These are phyloP conservation scores for Cercospora beticola DNA, from an alignment of 2,329 filamentous ascomycete species.

Conservation along the genomic window DNA sequence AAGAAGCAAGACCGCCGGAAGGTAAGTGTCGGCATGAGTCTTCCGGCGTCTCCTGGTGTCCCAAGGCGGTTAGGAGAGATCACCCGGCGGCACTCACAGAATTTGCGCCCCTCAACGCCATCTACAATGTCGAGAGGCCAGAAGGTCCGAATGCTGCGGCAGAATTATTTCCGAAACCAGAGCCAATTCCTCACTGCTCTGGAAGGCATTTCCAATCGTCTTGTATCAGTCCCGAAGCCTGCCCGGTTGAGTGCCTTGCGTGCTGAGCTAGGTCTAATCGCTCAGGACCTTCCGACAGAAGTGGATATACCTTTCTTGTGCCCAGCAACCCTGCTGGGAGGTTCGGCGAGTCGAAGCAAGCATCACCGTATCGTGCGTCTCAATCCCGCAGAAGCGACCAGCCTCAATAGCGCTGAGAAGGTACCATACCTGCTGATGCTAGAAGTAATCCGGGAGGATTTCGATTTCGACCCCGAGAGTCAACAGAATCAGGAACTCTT, in stretches of 20 bases:
- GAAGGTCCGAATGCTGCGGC: slow-evolving; percentile 69
- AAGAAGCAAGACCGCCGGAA: slow-evolving; percentile 24
- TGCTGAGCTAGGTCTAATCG: slow-evolving; percentile 77
- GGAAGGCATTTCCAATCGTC: slow-evolving; percentile 80
- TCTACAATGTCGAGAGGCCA: slow-evolving; percentile 64
- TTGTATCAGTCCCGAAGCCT: slow-evolving; percentile 78
- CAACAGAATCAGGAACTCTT: slow-evolving; percentile 68
- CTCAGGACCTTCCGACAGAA: slow-evolving; percentile 77
- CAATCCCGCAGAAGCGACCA: slow-evolving; percentile 80
- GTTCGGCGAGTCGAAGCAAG: slow-evolving; percentile 69
- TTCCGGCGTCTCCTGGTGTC: slow-evolving; percentile 43
- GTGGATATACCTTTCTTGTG: slow-evolving; percentile 82
- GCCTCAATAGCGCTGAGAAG: slow-evolving; percentile 82
- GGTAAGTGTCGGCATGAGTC: slow-evolving; percentile 24
- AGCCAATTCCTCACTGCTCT: slow-evolving; percentile 78
- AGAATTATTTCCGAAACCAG: slow-evolving; percentile 80
- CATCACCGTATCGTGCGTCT: slow-evolving; percentile 81
- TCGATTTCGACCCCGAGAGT: slow-evolving; percentile 75
- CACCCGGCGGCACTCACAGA: slow-evolving; percentile 58
- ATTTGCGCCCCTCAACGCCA: slow-evolving; percentile 56
- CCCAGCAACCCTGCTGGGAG: slow-evolving; percentile 70
- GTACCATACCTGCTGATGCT: slow-evolving; percentile 84
- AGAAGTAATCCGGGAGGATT: slow-evolving; percentile 77
- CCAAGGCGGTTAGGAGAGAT: slow-evolving; percentile 39
- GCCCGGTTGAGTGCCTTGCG: slow-evolving; percentile 77